Base-by-base conservation (phyloP, 371 early-diverging fungal genomes). In the Apophysomyces variabilis region DNA sequence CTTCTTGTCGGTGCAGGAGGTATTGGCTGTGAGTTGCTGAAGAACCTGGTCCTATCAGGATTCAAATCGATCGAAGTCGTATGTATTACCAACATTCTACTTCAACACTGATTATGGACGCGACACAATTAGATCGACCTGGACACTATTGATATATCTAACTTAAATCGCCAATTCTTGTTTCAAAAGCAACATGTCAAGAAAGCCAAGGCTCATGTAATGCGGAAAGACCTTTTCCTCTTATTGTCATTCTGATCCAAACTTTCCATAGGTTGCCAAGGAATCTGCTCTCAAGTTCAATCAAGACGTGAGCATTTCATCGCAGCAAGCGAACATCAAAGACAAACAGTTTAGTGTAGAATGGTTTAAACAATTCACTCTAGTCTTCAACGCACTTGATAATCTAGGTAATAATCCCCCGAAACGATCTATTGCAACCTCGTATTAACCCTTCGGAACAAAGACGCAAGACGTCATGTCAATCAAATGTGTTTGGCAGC, bases 351-450 rank as follows among this genome's bases (percentile, higher is more conserved):
- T 94, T 65, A 89, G 88, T 63, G 79, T 95, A 5, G 85, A 85
- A 36, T 99, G 97, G 95, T 99, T 99, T 75, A 80, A 85, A 26
- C 68, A 79, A 1, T 99, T 99, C 68, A 91, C 95, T 60, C 69
- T 99, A n/a, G 97, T 99, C 11, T 83, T 99, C 69, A 99, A 99
- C 75, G 99, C 99, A 11, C 80, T 99, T 43, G 99, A 99, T 75
- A 99, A 99, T 78, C 74, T 97, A n/a, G 93, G 94, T 93, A 85
- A 58, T 70, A 16, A 12, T 16, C 54, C 41, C 13, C 1, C 2
- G 7, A 21, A 58, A 21, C 5, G 6, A 21, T 38, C n/a, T 38
- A 37, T 11, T 38, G 44, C 46, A 62, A 38, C 58, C 14, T 13
- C n/a, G 35, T 61, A 13, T 39, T 32, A 32, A 54, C 26, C 50